Evolutionary conservation across 2,329 filamentous ascomycete species (phyloP).

Genomic region (Ceratocystis cacaofunesta): DNA sequence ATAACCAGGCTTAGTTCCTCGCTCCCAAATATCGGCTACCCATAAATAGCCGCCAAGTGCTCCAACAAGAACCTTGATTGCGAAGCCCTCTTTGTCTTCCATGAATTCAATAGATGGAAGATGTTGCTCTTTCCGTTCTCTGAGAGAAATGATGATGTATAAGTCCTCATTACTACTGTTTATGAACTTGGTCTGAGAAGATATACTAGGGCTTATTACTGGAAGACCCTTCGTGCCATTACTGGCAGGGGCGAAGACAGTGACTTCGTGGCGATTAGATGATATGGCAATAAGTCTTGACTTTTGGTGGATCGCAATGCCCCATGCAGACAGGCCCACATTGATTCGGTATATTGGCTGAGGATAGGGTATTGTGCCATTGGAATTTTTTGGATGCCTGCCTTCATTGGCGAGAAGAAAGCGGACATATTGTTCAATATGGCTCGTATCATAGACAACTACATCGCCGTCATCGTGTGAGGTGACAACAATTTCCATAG

Average conservation of each 20-base stretch:
- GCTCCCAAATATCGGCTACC: conserved; percentile 39
- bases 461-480: conserved; percentile 65
- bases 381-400: not conserved
- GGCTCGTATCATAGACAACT: conserved; percentile 50
- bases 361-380: conserved; percentile 17
- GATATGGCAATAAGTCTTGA: conserved; percentile 36
- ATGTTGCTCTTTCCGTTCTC: conserved; percentile 24
- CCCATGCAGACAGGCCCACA: conserved; percentile 9
- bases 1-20: conserved; percentile 12
- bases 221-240: conserved; percentile 11
- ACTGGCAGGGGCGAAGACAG: conserved; percentile 34
- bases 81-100: conserved; percentile 32
- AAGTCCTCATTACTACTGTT: not conserved
- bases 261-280: conserved; percentile 50
- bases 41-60: conserved; percentile 36
- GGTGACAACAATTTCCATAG: conserved; percentile 52
- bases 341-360: conserved; percentile 47
- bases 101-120: conserved; percentile 40
- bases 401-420: conserved; percentile 18
- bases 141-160: not conserved
- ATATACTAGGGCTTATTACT: not conserved
- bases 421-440: conserved; percentile 32
- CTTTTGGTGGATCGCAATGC: conserved; percentile 12
- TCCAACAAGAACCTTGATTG: conserved; percentile 35
- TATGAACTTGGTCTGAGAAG: not conserved